Conservation (phyloP, 1,284 basidiomycete species). For the Malassezia japonica region DNA sequence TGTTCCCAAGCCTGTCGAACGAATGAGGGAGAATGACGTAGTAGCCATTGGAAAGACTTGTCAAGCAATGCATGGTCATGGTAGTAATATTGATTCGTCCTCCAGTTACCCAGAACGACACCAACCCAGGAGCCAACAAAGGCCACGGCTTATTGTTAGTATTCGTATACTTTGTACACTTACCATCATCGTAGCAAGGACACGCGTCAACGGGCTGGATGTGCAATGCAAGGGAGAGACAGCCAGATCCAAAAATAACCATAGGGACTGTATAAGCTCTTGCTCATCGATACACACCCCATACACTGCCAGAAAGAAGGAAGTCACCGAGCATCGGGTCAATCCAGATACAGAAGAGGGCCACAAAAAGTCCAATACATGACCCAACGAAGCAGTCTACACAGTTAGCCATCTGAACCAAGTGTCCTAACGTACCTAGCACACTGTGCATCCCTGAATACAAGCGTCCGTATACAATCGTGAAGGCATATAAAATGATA, state of each 20-base stretch:
- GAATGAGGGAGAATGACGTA: background rate
- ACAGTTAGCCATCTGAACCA: too few relatives aligned
- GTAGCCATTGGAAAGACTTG: background rate
- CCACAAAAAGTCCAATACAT: background rate
- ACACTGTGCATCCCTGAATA: constrained; percentile 55
- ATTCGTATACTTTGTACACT: background rate
- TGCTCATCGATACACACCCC: background rate
- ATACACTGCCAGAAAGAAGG: background rate
- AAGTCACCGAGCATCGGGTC: background rate
- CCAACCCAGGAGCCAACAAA: constrained; percentile 14
- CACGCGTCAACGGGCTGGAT: constrained; percentile 82
- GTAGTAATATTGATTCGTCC: constrained; percentile 5
- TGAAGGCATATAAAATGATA: constrained; percentile 51
- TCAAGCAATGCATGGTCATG: constrained; percentile 2
- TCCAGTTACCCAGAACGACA: constrained; percentile 14
- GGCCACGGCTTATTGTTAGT: constrained; percentile 4
- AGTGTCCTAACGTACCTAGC: constrained; percentile 21
- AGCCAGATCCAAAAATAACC: constrained; percentile 57
- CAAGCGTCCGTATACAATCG: constrained; percentile 76
- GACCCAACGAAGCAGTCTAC: constrained; percentile 46
- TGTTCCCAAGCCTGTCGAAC: background rate
- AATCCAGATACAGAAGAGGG: background rate
- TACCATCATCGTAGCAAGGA: constrained; percentile 83
- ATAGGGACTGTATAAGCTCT: constrained; percentile 57
- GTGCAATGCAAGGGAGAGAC: constrained; percentile 63